Conservation (phyloP, 2,329 filamentous ascomycete species). For the Pseudocercospora vitis region DNA sequence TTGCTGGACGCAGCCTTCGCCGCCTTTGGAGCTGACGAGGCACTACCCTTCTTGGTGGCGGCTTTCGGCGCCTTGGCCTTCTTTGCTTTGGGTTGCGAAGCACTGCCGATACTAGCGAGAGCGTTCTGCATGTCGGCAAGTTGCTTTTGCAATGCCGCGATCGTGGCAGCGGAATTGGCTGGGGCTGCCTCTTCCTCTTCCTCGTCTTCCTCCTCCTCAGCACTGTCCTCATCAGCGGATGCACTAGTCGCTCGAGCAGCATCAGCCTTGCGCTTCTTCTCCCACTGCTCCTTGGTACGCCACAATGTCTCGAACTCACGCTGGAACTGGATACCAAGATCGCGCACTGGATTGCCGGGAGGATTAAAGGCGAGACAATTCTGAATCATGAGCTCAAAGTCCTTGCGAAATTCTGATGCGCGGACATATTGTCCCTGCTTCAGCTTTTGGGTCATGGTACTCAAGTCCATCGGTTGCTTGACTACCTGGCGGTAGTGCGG, state of each 20-base stretch:
- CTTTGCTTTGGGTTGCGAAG: constrained; percentile 44
- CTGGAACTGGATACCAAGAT: constrained; percentile 70
- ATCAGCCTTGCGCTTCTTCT: constrained; percentile 69
- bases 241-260: constrained; percentile 66
- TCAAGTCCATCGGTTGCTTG: constrained; percentile 94
- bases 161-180: constrained; percentile 48
- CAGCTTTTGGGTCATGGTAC: constrained; percentile 76
- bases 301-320: constrained; percentile 73
- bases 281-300: constrained; percentile 76
- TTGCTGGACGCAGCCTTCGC: constrained; percentile 45
- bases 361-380: constrained; percentile 95
- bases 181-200: constrained; percentile 51
- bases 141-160: constrained; percentile 72
- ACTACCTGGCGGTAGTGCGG: constrained; percentile 90
- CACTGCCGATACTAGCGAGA: constrained; percentile 48
- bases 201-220: constrained; percentile 62
- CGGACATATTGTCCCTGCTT: constrained; percentile 75
- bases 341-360: constrained; percentile 70
- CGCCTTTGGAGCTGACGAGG: constrained; percentile 32
- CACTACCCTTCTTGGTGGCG: constrained; percentile 24
- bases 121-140: constrained; percentile 53
- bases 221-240: constrained; percentile 68
- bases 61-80: constrained; percentile 29
- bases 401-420: constrained; percentile 80
- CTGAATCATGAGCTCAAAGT: constrained; percentile 77